Conservation (phyloP, 176 grass and related monocot genomes). For the Elaeis guineensis region DNA sequence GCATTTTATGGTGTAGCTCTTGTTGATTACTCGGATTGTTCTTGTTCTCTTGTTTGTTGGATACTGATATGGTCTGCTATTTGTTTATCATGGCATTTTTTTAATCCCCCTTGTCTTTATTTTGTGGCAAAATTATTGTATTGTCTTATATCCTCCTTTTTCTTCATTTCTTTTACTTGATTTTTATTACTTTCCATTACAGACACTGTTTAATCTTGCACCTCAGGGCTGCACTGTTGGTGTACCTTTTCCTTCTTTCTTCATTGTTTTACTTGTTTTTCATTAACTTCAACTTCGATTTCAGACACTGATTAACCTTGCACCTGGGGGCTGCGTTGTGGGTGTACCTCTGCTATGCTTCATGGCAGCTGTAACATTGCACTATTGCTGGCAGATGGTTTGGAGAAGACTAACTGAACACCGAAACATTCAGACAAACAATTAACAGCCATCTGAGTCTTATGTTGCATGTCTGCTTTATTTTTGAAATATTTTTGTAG, state of each 20-base stretch:
- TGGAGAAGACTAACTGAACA: constrained; percentile 65
- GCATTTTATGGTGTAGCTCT: no score
- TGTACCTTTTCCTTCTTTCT: constrained; percentile 12
- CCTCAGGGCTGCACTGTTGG: constrained; percentile 65
- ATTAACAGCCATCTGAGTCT: constrained; percentile 2
- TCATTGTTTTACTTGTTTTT: no score
- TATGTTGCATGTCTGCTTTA: no score
- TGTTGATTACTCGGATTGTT: no score
- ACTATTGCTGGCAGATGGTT: constrained; percentile 66
- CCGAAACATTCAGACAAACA: constrained; percentile 32
- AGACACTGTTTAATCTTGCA: constrained; percentile 81
- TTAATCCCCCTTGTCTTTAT: no score
- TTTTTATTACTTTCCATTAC: constrained; percentile 17
- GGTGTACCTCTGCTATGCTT: constrained; percentile 56
- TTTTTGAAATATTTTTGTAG: no score
- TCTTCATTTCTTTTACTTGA: background rate
- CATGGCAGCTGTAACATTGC: constrained; percentile 43
- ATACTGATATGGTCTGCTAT: no score
- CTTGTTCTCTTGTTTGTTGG: no score
- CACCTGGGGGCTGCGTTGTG: constrained; percentile 60
- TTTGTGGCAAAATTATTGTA: no score
- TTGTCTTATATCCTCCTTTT: no score
- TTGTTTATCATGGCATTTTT: no score
- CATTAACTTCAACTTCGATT: background rate
- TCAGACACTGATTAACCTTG: constrained; percentile 86